phyloP scores from a whole-genome alignment of 108 stramenopile genomes.

The Cyclostephanos invisitatus region DNA sequence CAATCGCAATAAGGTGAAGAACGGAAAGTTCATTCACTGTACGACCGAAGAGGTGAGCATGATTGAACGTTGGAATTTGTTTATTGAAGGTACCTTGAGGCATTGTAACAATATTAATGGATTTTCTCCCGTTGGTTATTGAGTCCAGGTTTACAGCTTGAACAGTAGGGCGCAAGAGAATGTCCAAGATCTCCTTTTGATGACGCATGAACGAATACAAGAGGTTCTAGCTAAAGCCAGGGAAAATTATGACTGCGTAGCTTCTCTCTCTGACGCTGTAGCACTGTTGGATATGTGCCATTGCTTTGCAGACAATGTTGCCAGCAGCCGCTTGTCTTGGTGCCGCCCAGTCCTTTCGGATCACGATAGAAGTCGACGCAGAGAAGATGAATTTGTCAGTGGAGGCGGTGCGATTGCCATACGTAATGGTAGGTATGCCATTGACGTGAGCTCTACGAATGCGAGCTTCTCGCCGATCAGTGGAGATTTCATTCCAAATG shows the following conservation, averaged over 20 bases:
- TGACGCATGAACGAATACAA: slow-evolving; percentile 85
- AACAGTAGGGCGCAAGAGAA: slow-evolving; percentile 85
- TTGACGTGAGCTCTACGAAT: slow-evolving; percentile 53
- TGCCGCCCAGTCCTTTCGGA: slow-evolving; percentile 71
- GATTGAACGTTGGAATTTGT: slow-evolving; percentile 2
- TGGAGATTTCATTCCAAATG: slow-evolving; percentile 72
- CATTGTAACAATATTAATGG: neutral
- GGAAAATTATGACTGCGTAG: slow-evolving; percentile 77
- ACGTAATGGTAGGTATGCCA: slow-evolving; percentile 78
- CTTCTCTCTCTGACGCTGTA: slow-evolving; percentile 81
- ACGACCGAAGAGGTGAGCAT: slow-evolving; percentile 80
- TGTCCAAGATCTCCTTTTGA: slow-evolving; percentile 81
- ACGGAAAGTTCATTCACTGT: slow-evolving; percentile 76
- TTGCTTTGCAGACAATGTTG: slow-evolving; percentile 86
- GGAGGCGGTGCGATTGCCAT: slow-evolving; percentile 63
- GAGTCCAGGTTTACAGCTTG: slow-evolving; percentile 62
- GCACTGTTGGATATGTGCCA: slow-evolving; percentile 90
- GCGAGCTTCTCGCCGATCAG: slow-evolving; percentile 14
- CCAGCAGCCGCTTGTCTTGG: slow-evolving; percentile 74
- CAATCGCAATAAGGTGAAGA: slow-evolving; percentile 18
- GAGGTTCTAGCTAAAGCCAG: slow-evolving; percentile 78
- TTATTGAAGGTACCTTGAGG: neutral
- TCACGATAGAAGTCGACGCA: slow-evolving; percentile 2
- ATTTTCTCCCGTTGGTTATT: neutral
- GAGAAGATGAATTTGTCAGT: slow-evolving; percentile 27